phyloP scores from a whole-genome alignment of 306 rosid genomes.

The Cucurbita moschata region DNA sequence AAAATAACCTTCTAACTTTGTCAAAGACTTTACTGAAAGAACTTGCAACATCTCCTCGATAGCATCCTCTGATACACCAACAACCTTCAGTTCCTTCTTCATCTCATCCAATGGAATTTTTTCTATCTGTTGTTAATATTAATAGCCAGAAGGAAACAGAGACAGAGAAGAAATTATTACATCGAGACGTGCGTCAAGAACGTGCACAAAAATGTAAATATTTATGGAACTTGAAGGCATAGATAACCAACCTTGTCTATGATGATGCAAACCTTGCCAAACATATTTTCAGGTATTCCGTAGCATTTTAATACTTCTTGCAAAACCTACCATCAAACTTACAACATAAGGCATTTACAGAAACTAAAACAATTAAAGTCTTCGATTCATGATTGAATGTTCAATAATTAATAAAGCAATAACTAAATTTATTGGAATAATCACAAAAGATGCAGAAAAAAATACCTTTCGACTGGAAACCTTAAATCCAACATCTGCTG shows the following conservation, averaged over 20 bases:
- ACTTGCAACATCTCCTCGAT: constrained; percentile 65
- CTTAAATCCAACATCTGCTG: constrained; percentile 90
- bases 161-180: not conserved
- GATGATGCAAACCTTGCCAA: constrained; percentile 87
- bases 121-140: constrained; percentile 44
- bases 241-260: constrained; percentile 74
- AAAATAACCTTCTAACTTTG: constrained; percentile 68
- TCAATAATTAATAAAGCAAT: not conserved
- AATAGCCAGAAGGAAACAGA: not conserved
- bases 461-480: constrained; percentile 93
- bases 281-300: constrained; percentile 55
- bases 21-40: constrained; percentile 81
- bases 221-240: constrained; percentile 6
- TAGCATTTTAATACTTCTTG: constrained; percentile 68
- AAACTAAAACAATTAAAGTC: not conserved
- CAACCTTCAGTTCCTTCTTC: constrained; percentile 52
- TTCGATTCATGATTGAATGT: not conserved
- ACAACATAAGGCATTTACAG: not conserved
- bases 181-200: not conserved
- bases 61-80: constrained; percentile 66
- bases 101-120: constrained; percentile 70
- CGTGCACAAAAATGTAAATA: not conserved
- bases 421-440: not conserved
- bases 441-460: not conserved
- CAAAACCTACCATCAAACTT: constrained; percentile 43